These are phyloP conservation scores for Ordospora pajunii DNA, from an alignment of 371 early-diverging fungal genomes.

Conservation along the genomic window DNA sequence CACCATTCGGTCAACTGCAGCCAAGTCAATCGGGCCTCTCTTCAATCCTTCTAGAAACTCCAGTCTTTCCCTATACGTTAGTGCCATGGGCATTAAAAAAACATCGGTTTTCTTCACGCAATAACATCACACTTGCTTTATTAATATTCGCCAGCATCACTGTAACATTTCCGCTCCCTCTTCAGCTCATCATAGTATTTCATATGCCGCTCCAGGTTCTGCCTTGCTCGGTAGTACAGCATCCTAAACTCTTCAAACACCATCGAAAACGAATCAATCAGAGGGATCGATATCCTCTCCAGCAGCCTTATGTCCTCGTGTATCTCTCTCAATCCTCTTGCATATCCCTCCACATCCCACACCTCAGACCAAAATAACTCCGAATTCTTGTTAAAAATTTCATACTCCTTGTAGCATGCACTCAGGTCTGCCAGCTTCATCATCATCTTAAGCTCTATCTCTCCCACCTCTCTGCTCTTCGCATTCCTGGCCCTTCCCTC, in stretches of 20 bases:
- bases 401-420: conserved; percentile 7
- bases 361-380: conserved; percentile 4
- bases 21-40: not conserved
- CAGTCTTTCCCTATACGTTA: conserved; percentile 7
- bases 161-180: not conserved
- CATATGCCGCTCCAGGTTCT: not conserved
- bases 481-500: not conserved
- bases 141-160: not conserved
- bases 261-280: conserved; percentile 6
- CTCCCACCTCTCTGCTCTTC: not conserved
- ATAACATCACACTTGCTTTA: not conserved
- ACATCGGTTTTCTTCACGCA: not conserved
- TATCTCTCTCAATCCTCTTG: not conserved
- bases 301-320: not conserved
- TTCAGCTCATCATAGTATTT: not conserved
- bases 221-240: not conserved
- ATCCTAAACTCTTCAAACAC: conserved; percentile 24
- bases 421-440: conserved; percentile 23
- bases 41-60: not conserved
- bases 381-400: not conserved
- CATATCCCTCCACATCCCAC: not conserved
- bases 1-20: conserved; percentile 3
- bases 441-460: conserved; percentile 21
- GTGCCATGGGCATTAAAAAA: conserved; percentile 9
- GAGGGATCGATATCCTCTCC: not conserved